Evolutionary conservation across 495 filamentous ascomycete genomes (phyloP), one percentile per base, ranked within the genome.

Genomic region (Aspergillus mulundensis): DNA sequence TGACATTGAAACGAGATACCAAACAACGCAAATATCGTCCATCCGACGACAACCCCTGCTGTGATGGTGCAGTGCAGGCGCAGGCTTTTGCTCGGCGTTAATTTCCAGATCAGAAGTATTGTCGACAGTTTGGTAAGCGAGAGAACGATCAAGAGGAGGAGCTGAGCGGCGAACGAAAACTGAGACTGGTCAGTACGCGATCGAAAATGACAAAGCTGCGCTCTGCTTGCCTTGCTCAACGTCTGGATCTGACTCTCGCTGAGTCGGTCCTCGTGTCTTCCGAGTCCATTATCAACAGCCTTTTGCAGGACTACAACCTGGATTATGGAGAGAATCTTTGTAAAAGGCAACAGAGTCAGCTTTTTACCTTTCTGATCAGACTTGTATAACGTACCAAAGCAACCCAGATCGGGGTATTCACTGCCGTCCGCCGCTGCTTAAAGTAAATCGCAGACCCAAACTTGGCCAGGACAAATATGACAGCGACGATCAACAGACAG

Each of bases 331-430:
- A 70, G 54, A 18, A 51, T 10, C 62, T 65, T 72, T 8, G 5
- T 5, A 73, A 28, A 75, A 76, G 71, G 71, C 65, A 14, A 32
- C 70, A 61, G 10, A 44, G 41, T 44, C 10, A 44, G 11, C 10
- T n/a, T 7, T 42, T 10, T 15, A 2, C 5, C 12, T 2, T 7
- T 2, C 32, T 14, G 11, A 15, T 3, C 6, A 11, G 11, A 36
- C 11, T 36, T 5, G 12, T 41, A 7, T 6, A 43, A 71, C 68
- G 18, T 19, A 64, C 38, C 46, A 66, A 25, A 61, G 65, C 71
- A 59, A 51, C 60, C 73, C 46, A 75, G 10, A 77, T 62, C 19
- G 62, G 62, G 12, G 57, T 66, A 43, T 64, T 68, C 32, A 62
- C 66, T 0, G 55, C 43, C 25, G 59, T 61, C 36, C 63, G 57